Evolutionary conservation across 345 rosid species (phyloP).

Genomic region (Mangifera indica): DNA sequence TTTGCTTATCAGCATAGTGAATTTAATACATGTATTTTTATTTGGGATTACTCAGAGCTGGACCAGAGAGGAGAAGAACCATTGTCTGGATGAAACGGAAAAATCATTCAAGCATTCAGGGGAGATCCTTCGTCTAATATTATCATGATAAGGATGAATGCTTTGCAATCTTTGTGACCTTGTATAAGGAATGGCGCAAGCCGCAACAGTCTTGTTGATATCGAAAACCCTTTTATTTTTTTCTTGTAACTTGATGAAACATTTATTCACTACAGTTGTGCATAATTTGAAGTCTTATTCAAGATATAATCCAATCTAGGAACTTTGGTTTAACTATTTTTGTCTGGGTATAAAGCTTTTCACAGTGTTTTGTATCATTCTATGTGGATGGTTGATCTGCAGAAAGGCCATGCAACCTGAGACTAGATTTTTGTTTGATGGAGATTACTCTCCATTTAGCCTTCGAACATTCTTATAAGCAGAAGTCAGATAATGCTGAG

Average conservation of each 20-base stretch:
- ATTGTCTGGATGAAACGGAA: conserved; percentile 93
- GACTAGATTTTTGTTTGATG: too few relatives aligned
- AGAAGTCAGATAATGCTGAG: too few relatives aligned
- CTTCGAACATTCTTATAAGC: too few relatives aligned
- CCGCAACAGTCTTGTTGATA: conserved; percentile 6
- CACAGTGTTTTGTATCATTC: background rate
- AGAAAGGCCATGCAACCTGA: background rate
- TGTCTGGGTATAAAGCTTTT: background rate
- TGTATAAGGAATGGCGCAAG: conserved; percentile 20
- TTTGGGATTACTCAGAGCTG: conserved; percentile 49
- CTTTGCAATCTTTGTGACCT: background rate
- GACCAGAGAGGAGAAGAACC: conserved; percentile 88
- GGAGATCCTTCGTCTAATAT: conserved; percentile 80
- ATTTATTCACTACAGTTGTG: background rate
- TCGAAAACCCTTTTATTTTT: background rate
- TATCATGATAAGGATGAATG: conserved; percentile 39
- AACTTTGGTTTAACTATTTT: background rate
- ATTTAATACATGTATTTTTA: conserved; percentile 10
- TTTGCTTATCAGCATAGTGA: background rate
- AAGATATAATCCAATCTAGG: background rate
- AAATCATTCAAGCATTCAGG: conserved; percentile 91
- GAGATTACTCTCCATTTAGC: too few relatives aligned
- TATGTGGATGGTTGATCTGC: background rate
- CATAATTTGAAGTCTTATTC: background rate
- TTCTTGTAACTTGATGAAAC: background rate